Base-by-base conservation (phyloP, 2,329 filamentous ascomycete genomes). In the Corinectria fuckeliana region DNA sequence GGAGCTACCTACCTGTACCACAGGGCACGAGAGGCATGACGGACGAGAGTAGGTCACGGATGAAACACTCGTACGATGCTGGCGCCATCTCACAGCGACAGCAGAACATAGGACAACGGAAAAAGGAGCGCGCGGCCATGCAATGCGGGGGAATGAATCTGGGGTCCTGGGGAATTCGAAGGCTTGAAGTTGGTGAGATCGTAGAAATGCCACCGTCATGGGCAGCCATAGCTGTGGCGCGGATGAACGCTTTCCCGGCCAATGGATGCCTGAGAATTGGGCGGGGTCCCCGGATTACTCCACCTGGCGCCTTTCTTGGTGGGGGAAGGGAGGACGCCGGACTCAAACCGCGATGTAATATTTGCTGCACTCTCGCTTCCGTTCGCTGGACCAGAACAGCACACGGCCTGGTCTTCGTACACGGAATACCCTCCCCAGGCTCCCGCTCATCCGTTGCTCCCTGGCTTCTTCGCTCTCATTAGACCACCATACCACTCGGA, bases 101-200 rank as follows among this genome's bases (percentile, higher is more conserved):
- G 23, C 41, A 50, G 38, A 48, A 30, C 50, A 48, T 25, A 45
- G 26, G 49, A 39, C 9, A 58, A 41, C 53, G n/a, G 45, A 53
- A 9, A 23, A 47, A 50, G 59, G 41, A 60, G 48, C 39, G 34
- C 48, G 60, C 44, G 62, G 59, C 54, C 64, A 66, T 56, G 50
- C 51, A 62, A 65, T 69, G 68, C 67, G 68, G 69, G 68, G 68
- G 67, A n/a, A n/a, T n/a, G 67, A 70, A 68, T 65, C 68, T 61
- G 65, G 65, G 68, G 65, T 56, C 58, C 56, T 58, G 58, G 57
- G 63, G 64, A 66, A 58, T 56, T 64, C 61, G 64, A 65, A 50
- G 25, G 52, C 57, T 49, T 50, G 48, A 42, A 39, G 48, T 51
- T 58, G 51, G 47, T 44, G 39, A 55, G 21, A 42, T 34, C n/a